Evolutionary conservation across 495 filamentous ascomycete genomes (phyloP).

Genomic region (Hyaloscypha bicolor): DNA sequence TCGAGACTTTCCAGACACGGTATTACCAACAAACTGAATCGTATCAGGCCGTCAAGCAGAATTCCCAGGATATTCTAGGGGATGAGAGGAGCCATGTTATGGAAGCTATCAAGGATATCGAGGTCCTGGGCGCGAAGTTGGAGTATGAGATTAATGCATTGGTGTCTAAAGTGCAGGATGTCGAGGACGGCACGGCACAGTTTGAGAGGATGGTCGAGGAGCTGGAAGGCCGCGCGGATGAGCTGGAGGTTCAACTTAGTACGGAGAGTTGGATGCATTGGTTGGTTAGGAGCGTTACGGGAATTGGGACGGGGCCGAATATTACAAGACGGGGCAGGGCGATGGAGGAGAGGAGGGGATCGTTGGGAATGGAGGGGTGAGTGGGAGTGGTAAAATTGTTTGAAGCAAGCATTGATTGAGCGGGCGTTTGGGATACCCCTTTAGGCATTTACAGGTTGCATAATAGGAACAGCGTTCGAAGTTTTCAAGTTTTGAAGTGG

Average conservation of each 20-base stretch:
- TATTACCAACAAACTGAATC: constrained; percentile 68
- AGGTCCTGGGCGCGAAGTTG: constrained; percentile 80
- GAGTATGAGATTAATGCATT: constrained; percentile 91
- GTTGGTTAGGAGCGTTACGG: constrained; percentile 58
- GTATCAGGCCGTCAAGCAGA: constrained; percentile 64
- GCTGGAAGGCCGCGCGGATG: constrained; percentile 72
- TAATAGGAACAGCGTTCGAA: constrained; percentile 1
- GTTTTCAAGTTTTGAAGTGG: constrained; percentile 1
- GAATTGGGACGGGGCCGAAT: constrained; percentile 59
- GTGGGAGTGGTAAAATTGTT: not conserved
- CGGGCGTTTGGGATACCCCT: constrained; percentile 34
- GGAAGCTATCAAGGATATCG: constrained; percentile 80
- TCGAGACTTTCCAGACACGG: constrained; percentile 65
- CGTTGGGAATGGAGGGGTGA: not conserved
- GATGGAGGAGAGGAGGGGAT: not conserved
- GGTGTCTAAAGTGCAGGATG: constrained; percentile 80
- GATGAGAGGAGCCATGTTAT: constrained; percentile 67
- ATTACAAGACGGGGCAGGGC: constrained; percentile 37
- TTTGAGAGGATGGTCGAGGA: constrained; percentile 80
- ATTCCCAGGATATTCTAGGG: constrained; percentile 64
- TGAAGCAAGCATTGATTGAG: constrained; percentile 17
- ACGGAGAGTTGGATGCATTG: constrained; percentile 65
- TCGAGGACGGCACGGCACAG: constrained; percentile 79
- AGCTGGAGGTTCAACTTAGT: constrained; percentile 66
- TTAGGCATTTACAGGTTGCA: constrained; percentile 28